Evolutionary conservation across 495 filamentous ascomycete species (phyloP).

Genomic region (Aspergillus steynii): DNA sequence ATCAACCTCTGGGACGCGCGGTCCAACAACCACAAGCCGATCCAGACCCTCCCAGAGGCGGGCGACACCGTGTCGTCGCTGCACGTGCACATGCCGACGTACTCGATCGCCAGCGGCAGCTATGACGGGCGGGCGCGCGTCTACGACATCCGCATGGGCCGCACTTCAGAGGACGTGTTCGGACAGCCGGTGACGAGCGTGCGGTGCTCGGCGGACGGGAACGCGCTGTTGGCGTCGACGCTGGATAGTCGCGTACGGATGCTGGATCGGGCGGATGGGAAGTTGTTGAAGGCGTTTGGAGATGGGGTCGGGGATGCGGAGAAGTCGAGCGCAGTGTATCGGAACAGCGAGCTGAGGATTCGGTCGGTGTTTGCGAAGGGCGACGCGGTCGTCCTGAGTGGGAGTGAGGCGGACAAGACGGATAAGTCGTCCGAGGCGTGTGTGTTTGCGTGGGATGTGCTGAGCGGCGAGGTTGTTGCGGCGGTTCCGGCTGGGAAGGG

Average conservation of each 20-base stretch:
- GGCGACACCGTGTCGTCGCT: slow-evolving; percentile 71
- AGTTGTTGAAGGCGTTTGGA: slow-evolving; percentile 69
- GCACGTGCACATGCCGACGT: slow-evolving; percentile 42
- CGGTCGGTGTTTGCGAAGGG: slow-evolving; percentile 70
- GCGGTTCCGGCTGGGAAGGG: slow-evolving; percentile 58
- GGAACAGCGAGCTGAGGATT: slow-evolving; percentile 69
- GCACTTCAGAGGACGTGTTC: slow-evolving; percentile 68
- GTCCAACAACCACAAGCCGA: slow-evolving; percentile 60
- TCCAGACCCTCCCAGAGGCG: slow-evolving; percentile 79
- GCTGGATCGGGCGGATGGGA: slow-evolving; percentile 76
- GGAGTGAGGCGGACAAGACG: slow-evolving; percentile 64
- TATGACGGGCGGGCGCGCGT: slow-evolving; percentile 82
- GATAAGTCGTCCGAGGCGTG: slow-evolving; percentile 34
- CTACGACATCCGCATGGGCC: slow-evolving; percentile 88
- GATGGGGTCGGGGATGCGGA: background rate
- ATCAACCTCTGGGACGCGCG: slow-evolving; percentile 85
- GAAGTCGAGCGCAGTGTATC: slow-evolving; percentile 36
- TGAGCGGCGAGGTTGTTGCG: slow-evolving; percentile 68
- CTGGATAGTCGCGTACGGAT: slow-evolving; percentile 77
- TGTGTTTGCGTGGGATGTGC: slow-evolving; percentile 87
- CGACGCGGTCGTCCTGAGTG: slow-evolving; percentile 77
- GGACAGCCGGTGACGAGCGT: slow-evolving; percentile 64
- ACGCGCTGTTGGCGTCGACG: slow-evolving; percentile 70
- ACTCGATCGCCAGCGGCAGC: slow-evolving; percentile 60
- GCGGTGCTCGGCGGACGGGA: slow-evolving; percentile 66